Evolutionary conservation across 2,329 filamentous ascomycete genomes (phyloP).

Genomic region (Fusarium sp.): DNA sequence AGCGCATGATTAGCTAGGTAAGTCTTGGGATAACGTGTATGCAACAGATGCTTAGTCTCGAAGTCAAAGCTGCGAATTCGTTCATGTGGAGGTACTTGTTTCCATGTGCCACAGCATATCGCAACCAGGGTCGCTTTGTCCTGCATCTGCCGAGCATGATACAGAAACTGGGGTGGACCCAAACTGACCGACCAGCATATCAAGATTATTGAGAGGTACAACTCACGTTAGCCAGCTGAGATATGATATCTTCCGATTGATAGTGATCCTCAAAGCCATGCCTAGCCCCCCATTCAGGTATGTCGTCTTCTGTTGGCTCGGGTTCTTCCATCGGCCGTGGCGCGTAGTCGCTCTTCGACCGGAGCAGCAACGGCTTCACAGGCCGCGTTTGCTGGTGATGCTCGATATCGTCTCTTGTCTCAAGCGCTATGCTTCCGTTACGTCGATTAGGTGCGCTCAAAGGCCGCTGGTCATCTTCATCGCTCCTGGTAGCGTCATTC

Average conservation of each 20-base stretch:
- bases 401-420: constrained; percentile 48
- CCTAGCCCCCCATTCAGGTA: constrained; percentile 69
- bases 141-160: constrained; percentile 9
- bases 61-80: neutral
- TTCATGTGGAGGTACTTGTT: neutral
- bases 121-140: neutral
- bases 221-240: constrained; percentile 82
- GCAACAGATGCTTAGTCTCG: neutral
- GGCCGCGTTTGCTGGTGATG: constrained; percentile 53
- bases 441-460: constrained; percentile 60
- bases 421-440: constrained; percentile 45
- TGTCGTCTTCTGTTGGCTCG: constrained; percentile 58
- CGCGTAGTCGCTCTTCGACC: constrained; percentile 68
- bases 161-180: constrained; percentile 51
- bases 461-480: constrained; percentile 53
- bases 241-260: constrained; percentile 88
- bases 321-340: constrained; percentile 55
- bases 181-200: constrained; percentile 12
- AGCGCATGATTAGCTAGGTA: constrained; percentile 21
- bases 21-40: neutral
- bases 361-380: constrained; percentile 62
- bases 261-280: constrained; percentile 96
- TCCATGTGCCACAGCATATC: constrained; percentile 4
- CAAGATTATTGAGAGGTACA: constrained; percentile 27
- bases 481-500: constrained; percentile 42